phyloP scores from a whole-genome alignment of 139 green algal genomes.

The Marvania coccoides region DNA sequence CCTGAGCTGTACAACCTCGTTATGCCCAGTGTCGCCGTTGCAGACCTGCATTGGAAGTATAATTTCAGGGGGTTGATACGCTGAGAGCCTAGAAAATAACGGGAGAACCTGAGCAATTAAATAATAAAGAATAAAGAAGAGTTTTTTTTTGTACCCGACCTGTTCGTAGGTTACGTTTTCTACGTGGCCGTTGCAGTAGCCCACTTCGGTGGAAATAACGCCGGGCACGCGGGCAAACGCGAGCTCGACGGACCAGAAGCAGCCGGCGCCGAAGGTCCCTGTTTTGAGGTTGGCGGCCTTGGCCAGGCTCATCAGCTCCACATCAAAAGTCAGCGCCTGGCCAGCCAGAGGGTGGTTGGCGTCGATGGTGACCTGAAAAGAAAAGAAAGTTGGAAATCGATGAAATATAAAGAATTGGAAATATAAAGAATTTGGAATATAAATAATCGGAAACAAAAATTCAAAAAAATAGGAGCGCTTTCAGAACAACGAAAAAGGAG shows the following conservation, averaged over 20 bases:
- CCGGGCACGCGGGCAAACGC: conserved; percentile 53
- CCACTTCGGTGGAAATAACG: conserved; percentile 63
- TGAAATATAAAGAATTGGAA: neutral
- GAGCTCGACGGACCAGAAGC: conserved; percentile 53
- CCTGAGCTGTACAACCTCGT: conserved; percentile 76
- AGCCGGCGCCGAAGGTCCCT: conserved; percentile 51
- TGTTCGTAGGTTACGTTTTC: conserved; percentile 32
- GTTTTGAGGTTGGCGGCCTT: conserved; percentile 18
- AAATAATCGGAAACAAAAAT: neutral
- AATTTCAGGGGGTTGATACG: too few species aligned
- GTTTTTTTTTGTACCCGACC: neutral
- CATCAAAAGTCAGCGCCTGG: conserved; percentile 62
- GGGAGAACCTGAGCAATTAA: too few species aligned
- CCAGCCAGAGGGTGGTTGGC: conserved; percentile 67
- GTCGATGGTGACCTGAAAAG: conserved; percentile 41
- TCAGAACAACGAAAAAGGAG: neutral
- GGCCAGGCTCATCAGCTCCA: conserved; percentile 48
- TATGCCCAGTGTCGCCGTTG: conserved; percentile 52
- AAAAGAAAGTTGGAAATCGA: neutral
- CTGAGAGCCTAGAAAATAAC: too few species aligned
- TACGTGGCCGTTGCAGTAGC: conserved; percentile 49
- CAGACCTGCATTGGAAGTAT: conserved; percentile 38
- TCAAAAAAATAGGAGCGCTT: neutral
- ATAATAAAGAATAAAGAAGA: neutral
- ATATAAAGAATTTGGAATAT: neutral